Base-by-base conservation (phyloP, 768 basidiomycete species). In the Ephemerocybe angulata region DNA sequence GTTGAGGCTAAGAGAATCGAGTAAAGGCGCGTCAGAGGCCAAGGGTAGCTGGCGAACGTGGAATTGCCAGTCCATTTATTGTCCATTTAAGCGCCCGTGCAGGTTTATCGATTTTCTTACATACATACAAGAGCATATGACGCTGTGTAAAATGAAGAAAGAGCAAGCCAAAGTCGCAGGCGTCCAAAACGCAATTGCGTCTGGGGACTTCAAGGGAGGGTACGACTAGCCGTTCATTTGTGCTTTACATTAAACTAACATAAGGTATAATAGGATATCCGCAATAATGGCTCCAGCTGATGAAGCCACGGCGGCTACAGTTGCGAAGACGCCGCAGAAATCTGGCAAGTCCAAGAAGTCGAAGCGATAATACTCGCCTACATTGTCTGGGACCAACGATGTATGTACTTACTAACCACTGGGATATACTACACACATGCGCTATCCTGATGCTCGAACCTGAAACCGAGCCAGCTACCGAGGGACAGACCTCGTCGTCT, bases 111-210 rank as follows among this genome's bases (percentile, higher is more conserved):
- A n/a, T n/a, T n/a, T n/a, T n/a, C n/a, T n/a, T n/a, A n/a, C n/a
- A n/a, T n/a, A n/a, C n/a, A n/a, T n/a, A n/a, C n/a, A n/a, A n/a
- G n/a, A n/a, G n/a, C n/a, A n/a, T n/a, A n/a, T n/a, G n/a, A n/a
- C n/a, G n/a, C n/a, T n/a, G n/a, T n/a, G n/a, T n/a, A n/a, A n/a
- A n/a, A n/a, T n/a, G n/a, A 79, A 81, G 60, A 93, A 94, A 71
- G 96, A 97, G 67, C 91, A 91, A 70, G 88, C 87, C 38, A 81
- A 83, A 63, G 85, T 91, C 7, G 47, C 54, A 3, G 54, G 48
- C 17, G 48, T 83, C 25, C 86, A 86, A 60, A 80, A 65, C 60
- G 80, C 85, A 1, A 58, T 87, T 35, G 75, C 81, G 38, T 80
- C 67, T 50, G 85, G 84, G 17, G 84, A 87, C 58, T 59, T 83